Evolutionary conservation across 805 yeast species (phyloP).

Genomic region (Suhomyces prunicola): DNA sequence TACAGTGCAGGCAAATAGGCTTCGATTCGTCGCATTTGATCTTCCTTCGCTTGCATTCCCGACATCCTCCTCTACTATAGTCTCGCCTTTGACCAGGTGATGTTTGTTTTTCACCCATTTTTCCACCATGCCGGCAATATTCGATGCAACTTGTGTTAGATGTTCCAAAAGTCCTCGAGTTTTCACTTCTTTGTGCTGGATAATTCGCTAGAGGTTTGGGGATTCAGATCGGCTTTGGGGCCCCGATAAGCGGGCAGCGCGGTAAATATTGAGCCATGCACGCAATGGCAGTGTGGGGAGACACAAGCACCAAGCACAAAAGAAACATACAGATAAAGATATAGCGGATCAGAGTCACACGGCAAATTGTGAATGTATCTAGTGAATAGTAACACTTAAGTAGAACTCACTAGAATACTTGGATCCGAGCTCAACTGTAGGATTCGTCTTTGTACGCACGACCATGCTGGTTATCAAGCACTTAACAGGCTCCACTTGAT

Average conservation of each 20-base stretch:
- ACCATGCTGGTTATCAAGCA: background rate
- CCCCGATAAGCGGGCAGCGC: background rate
- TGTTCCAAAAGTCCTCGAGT: background rate
- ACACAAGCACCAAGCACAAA: background rate
- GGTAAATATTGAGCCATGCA: background rate
- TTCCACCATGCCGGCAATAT: constrained; percentile 1
- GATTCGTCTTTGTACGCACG: background rate
- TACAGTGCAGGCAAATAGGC: constrained; percentile 32
- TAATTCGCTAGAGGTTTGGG: background rate
- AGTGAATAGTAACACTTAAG: too few relatives aligned
- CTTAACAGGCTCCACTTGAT: background rate
- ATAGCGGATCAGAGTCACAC: background rate
- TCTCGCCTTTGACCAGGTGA: constrained; percentile 9
- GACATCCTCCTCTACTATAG: constrained; percentile 40
- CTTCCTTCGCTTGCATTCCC: constrained; percentile 42
- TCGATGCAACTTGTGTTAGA: background rate
- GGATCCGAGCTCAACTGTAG: background rate
- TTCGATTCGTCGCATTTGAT: constrained; percentile 39
- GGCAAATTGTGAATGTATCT: too few relatives aligned
- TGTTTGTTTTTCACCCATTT: constrained; percentile 1
- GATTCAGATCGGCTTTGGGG: background rate
- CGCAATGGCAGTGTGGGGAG: background rate
- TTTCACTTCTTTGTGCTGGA: background rate
- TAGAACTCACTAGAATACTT: background rate
- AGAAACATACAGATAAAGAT: background rate